phyloP scores from a whole-genome alignment of 768 basidiomycete genomes.

The Mycena galopus region DNA sequence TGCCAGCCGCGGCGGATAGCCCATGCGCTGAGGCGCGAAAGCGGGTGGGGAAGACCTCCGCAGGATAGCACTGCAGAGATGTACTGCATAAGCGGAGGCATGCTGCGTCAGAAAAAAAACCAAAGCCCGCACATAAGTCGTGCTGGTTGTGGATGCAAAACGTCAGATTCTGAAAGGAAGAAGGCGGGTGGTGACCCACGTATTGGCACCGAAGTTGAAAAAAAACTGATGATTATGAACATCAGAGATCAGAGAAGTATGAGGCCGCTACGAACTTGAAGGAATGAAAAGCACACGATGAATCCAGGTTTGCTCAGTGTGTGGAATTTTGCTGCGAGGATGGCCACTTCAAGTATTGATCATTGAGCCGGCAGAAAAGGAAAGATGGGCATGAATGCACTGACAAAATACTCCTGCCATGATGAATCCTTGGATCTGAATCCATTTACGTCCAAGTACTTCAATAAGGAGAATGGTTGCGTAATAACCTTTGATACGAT shows the following conservation, averaged over 20 bases:
- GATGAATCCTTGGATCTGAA: slow-evolving; percentile 83
- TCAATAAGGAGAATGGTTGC: slow-evolving; percentile 78
- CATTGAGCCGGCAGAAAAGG: not conserved
- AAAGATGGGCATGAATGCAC: slow-evolving; percentile 34
- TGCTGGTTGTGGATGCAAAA: slow-evolving; percentile 46
- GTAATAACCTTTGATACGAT: slow-evolving; percentile 69
- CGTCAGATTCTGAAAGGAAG: not conserved
- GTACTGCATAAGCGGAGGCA: not conserved
- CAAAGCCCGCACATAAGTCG: slow-evolving; percentile 59
- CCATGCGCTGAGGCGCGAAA: slow-evolving; percentile 83
- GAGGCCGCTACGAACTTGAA: slow-evolving; percentile 58
- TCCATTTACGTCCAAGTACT: slow-evolving; percentile 78
- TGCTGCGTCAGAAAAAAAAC: not conserved
- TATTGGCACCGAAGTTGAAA: slow-evolving; percentile 87
- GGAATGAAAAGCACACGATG: slow-evolving; percentile 78
- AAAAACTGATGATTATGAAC: slow-evolving; percentile 64
- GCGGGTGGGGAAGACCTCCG: slow-evolving; percentile 85
- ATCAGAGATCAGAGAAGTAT: not conserved
- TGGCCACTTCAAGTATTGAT: slow-evolving; percentile 59
- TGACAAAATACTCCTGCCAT: slow-evolving; percentile 75
- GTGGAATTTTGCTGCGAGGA: slow-evolving; percentile 77
- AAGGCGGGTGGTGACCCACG: slow-evolving; percentile 51
- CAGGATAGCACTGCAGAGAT: slow-evolving; percentile 71
- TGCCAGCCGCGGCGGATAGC: slow-evolving; percentile 79
- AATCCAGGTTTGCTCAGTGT: slow-evolving; percentile 69